Base-by-base conservation (phyloP, 2,329 filamentous ascomycete species). In the Fusarium buxicola region DNA sequence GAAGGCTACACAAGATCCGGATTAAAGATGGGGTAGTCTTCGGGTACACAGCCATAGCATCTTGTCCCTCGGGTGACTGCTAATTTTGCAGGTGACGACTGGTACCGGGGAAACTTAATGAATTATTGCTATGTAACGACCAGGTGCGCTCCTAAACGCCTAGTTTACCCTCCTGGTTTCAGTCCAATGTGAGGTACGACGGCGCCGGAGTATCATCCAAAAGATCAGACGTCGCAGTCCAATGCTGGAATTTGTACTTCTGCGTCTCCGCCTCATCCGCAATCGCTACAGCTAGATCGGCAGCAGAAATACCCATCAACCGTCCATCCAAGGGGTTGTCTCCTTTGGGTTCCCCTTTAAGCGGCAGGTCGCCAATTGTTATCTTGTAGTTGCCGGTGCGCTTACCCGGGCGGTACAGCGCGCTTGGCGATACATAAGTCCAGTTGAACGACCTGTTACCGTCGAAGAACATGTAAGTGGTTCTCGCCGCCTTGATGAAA, bases 211-310 rank as follows among this genome's bases (percentile, higher is more conserved):
- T 45, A 10, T 53, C 49, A 4, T 46, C 46, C 15, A 28, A 41
- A 5, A 55, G 24, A 21, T 41, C 35, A 11, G 21, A 28, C 10
- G 28, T 32, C 10, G 30, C 51, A 15, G 18, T 55, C 51, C 43
- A 48, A 16, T 55, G 52, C 21, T 41, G 24, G 7, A 28, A 35
- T n/a, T 24, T 13, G 16, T 50, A 13, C 25, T 28, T 24, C 31
- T 30, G 15, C 3, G 31, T 43, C 47, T 57, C 57, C n/a, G 34
- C 53, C 16, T 60, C 57, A 47, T 60, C 57, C n/a, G 57, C 52
- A 18, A 60, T 56, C 2, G 57, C 57, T 3, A 60, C 52, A 6
- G 57, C 57, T 15, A 60, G 46, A 36, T 60, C 57, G 5, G 52
- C 57, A 6, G 53, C 57, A 8, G 52, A 47, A 15, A 60, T 43